Evolutionary conservation across 306 rosid species (phyloP), one percentile per base, ranked within the genome.

Genomic region (Medicago ruthenica): DNA sequence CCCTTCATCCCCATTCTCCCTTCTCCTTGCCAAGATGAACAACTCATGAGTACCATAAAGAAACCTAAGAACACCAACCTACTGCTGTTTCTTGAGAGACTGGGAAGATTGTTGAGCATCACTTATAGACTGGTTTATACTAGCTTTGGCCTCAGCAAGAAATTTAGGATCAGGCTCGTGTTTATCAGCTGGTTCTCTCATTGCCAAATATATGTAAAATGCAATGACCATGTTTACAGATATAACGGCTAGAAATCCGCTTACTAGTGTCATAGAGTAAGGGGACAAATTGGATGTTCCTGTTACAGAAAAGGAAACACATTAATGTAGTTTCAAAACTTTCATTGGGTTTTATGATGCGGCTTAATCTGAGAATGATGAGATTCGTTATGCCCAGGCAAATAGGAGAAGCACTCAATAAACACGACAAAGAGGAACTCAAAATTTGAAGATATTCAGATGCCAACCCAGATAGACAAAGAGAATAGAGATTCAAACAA

Each of bases 181-280:
- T 79, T 88, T 86, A 14, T 87, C 84, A 0, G 88, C 85, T 64
- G 97, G 96, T 75, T 94, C 97, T 76, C 87, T 87, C 95, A 91
- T 91, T 5, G 98, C 98, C 95, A 90, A 67, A 14, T 79, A 88
- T 71, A 94, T 88, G 81, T 92, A 94, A 66, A 94, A 83, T 62
- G 87, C 93, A 41, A 94, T 94, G 42, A 94, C 96, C 39, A 90
- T 55, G 62, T 91, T 91, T 60, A 94, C 96, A 3, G 97, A 92
- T 77, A 94, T 84, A 34, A 94, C 97, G 6, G 97, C 98, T 57
- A 94, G 87, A 79, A 94, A 92, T 78, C 98, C 97, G 12, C 97
- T 94, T 76, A 90, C 78, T 68, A 92, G 76, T 8, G 98, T 91
- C 76, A 87, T 17, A 50, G 95, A 87, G 86, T 94, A 79, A 3